These are phyloP conservation scores for Beta corolliflora DNA, from an alignment of 179 eudicot genomes.

Conservation along the genomic window DNA sequence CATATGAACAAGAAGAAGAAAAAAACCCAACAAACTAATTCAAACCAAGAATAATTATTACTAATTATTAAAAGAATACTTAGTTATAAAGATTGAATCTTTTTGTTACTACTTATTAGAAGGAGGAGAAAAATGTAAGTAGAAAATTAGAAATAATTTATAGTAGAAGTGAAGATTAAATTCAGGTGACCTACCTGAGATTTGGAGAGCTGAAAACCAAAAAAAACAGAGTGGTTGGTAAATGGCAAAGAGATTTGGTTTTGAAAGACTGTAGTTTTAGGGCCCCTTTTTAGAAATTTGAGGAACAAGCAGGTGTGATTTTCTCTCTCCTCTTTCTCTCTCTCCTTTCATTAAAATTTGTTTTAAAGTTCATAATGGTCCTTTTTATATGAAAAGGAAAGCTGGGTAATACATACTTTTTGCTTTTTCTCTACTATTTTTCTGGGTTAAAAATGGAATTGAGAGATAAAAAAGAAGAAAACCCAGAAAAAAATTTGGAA, in stretches of 20 bases:
- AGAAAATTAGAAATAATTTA: background rate
- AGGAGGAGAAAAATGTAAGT: background rate
- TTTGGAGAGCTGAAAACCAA: conserved; percentile 17
- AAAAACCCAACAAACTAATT: background rate
- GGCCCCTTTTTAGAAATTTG: conserved; percentile 22
- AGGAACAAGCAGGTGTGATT: background rate
- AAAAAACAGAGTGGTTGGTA: conserved; percentile 24
- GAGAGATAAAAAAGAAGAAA: background rate
- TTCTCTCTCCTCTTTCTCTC: background rate
- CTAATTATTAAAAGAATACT: background rate
- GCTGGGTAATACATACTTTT: conserved; percentile 2
- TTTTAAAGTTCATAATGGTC: conserved; percentile 10
- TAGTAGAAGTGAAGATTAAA: background rate
- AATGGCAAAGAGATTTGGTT: conserved; percentile 22
- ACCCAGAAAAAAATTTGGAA: background rate
- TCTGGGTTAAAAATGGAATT: background rate
- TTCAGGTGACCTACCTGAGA: conserved; percentile 34
- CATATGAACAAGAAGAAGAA: background rate
- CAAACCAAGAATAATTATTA: background rate
- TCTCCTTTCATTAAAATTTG: background rate
- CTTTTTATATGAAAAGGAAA: conserved; percentile 25
- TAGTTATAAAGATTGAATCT: conserved; percentile 28
- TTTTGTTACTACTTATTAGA: background rate
- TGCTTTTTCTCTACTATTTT: background rate
- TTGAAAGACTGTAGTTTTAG: conserved; percentile 17